Evolutionary conservation across 345 rosid genomes (phyloP), one percentile per base, ranked within the genome.

Genomic region (Populus euphratica): DNA sequence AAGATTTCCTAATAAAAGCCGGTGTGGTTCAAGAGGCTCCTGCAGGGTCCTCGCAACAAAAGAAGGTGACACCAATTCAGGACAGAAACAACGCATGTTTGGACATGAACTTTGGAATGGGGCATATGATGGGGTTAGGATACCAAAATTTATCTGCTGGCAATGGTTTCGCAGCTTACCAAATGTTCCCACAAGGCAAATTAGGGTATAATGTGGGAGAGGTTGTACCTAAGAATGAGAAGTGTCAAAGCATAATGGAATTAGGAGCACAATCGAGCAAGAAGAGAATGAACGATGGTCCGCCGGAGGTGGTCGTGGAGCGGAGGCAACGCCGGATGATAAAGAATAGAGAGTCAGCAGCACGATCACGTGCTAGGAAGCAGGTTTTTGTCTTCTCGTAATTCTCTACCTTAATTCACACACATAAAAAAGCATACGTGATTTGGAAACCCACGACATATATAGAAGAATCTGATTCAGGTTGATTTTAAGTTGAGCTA

Each of bases 281-380:
- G 73, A 89, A 87, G 81, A 91, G 93, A 69, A 81, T 87, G 18
- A 70, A 84, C 7, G 96, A 94, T 17, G 92, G 97, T 70, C 92
- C 91, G 1, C 92, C 85, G 0, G 95, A 94, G 78, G 82, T 95
- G 14, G 88, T 87, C 54, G 90, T 89, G 61, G 98, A 95, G 84
- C 85, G 97, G 68, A 86, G 95, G 77, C 98, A 90, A 52, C 91
- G 95, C 0, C 83, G 98, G 78, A 93, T 95, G 97, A 95, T 95
- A 11, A 93, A 95, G 88, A 95, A 95, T 72, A 86, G 96, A 8
- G 99, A 95, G 72, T 95, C 99, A 0, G 99, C 97, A 2, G 97
- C 98, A 21, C 76, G 99, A 41, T 95, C 99, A n/a, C 88, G 99
- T 13, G 99, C 99, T 18, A 83, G 99, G 80, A 91, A 90, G 81